A percentile compares a stretch with the other conserved stretches of the same genome.
These are phyloP conservation scores for Pyrenophora teres DNA, from an alignment of 2,329 filamentous ascomycete species.

Conservation along the genomic window DNA sequence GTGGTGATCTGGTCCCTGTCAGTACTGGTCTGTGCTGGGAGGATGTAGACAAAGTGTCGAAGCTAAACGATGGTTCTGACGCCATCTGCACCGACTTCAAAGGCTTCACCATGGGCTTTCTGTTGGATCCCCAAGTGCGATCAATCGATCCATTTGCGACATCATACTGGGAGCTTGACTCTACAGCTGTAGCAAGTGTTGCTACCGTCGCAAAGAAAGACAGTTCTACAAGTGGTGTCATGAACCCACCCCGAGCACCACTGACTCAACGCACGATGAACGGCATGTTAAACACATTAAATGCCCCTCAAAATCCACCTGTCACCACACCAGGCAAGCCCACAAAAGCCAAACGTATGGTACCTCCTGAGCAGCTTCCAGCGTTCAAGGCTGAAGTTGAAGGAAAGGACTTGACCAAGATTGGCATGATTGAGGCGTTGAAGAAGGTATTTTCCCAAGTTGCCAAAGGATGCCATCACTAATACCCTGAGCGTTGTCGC, in stretches of 20 bases:
- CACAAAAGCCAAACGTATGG: conserved; percentile 51
- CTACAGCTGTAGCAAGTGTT: conserved; percentile 17
- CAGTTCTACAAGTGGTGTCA: conserved; percentile 25
- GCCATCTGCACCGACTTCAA: conserved; percentile 58
- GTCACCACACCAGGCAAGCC: conserved; percentile 34
- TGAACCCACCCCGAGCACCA: conserved; percentile 51
- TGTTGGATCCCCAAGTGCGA: conserved; percentile 58
- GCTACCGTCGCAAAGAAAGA: conserved; percentile 21
- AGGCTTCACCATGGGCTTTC: conserved; percentile 73
- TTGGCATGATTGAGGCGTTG: conserved; percentile 73
- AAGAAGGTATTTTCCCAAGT: conserved; percentile 77
- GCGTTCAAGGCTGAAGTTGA: conserved; percentile 73
- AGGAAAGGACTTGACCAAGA: conserved; percentile 73
- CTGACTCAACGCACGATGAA: conserved; percentile 47
- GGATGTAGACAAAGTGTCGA: conserved; percentile 51
- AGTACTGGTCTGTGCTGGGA: conserved; percentile 87
- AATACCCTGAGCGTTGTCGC: conserved; percentile 71
- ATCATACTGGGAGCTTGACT: conserved; percentile 69
- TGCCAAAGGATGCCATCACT: conserved; percentile 71
- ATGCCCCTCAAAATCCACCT: conserved; percentile 21
- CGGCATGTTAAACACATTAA: conserved; percentile 40
- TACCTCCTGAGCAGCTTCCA: conserved; percentile 64
- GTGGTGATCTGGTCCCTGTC: conserved; percentile 73
- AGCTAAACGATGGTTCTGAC: conserved; percentile 52
- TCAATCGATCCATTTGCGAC: conserved; percentile 85